phyloP scores from a whole-genome alignment of 1,284 basidiomycete species.

The Heimioporus retisporus region DNA sequence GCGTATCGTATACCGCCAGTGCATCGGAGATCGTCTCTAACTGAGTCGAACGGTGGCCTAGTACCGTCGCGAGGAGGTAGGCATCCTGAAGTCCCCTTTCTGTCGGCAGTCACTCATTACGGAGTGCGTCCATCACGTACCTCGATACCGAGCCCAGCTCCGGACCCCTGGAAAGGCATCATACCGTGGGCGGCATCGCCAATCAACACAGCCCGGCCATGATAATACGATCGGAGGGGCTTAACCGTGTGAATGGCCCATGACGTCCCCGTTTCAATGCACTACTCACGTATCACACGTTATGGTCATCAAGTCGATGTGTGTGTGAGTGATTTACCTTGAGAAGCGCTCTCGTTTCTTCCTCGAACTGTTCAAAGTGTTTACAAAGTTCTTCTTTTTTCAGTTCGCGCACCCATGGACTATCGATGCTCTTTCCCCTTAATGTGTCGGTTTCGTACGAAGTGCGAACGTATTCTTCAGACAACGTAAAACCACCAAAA shows the following conservation, averaged over 20 bases:
- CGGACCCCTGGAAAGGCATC: constrained; percentile 64
- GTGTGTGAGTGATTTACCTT: constrained; percentile 25
- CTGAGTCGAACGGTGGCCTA: constrained; percentile 53
- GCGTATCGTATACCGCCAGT: constrained; percentile 53
- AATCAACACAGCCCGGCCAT: constrained; percentile 55
- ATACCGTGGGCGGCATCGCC: constrained; percentile 71
- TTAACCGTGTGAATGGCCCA: constrained; percentile 63
- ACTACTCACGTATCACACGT: constrained; percentile 32
- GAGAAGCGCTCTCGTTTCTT: constrained; percentile 37
- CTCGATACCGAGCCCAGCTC: constrained; percentile 67
- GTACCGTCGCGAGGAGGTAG: constrained; percentile 52
- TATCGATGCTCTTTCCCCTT: constrained; percentile 30
- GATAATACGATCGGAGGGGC: constrained; percentile 51
- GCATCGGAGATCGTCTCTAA: constrained; percentile 46
- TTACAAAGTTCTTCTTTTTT: constrained; percentile 36
- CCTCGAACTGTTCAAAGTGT: constrained; percentile 41
- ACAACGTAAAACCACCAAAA: constrained; percentile 43
- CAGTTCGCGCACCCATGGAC: constrained; percentile 44
- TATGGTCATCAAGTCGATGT: too few relatives aligned
- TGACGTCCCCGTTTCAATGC: constrained; percentile 49
- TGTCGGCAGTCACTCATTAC: background rate
- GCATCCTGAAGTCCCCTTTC: constrained; percentile 43
- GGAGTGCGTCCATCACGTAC: constrained; percentile 38
- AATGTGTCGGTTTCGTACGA: constrained; percentile 31
- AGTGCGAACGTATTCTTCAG: constrained; percentile 38